A percentile compares a stretch with the other conserved stretches of the same genome.
Evolutionary conservation across 179 eudicot genomes (phyloP).

Genomic region (Gypsophila paniculata): DNA sequence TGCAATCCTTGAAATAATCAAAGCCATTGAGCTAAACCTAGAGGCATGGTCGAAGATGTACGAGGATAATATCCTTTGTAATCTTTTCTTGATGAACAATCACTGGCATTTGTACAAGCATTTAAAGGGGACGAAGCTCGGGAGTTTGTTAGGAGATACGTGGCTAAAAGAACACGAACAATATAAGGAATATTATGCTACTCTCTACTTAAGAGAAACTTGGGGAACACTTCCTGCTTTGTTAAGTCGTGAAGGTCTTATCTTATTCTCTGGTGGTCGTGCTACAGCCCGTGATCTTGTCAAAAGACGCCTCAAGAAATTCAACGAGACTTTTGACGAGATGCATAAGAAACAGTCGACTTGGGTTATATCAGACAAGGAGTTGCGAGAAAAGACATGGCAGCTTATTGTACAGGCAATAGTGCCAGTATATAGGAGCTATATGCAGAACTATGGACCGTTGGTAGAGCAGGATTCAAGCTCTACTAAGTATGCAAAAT

Average conservation of each 20-base stretch:
- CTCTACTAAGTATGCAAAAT: slow-evolving; percentile 79
- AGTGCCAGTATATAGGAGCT: slow-evolving; percentile 91
- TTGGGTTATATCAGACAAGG: slow-evolving; percentile 76
- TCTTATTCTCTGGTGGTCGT: slow-evolving; percentile 91
- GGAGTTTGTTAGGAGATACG: slow-evolving; percentile 63
- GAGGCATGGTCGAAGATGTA: slow-evolving; percentile 92
- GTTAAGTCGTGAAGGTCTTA: slow-evolving; percentile 89
- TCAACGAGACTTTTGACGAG: slow-evolving; percentile 81
- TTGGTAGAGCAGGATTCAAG: slow-evolving; percentile 93
- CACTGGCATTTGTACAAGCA: slow-evolving; percentile 90
- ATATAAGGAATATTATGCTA: slow-evolving; percentile 57
- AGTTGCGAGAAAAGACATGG: slow-evolving; percentile 71
- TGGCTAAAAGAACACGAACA: slow-evolving; percentile 87
- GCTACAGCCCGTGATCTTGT: slow-evolving; percentile 98
- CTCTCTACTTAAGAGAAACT: slow-evolving; percentile 68
- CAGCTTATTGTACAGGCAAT: slow-evolving; percentile 76
- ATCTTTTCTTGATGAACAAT: slow-evolving; percentile 87
- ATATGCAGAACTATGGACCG: slow-evolving; percentile 99
- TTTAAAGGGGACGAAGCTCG: slow-evolving; percentile 80
- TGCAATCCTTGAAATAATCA: slow-evolving; percentile 65
- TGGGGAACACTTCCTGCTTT: slow-evolving; percentile 88
- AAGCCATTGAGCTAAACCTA: slow-evolving; percentile 72
- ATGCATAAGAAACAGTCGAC: slow-evolving; percentile 68
- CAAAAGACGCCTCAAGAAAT: slow-evolving; percentile 71
- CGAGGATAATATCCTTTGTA: slow-evolving; percentile 45